Base-by-base conservation (phyloP, 306 rosid genomes). In the Biancaea sappan region DNA sequence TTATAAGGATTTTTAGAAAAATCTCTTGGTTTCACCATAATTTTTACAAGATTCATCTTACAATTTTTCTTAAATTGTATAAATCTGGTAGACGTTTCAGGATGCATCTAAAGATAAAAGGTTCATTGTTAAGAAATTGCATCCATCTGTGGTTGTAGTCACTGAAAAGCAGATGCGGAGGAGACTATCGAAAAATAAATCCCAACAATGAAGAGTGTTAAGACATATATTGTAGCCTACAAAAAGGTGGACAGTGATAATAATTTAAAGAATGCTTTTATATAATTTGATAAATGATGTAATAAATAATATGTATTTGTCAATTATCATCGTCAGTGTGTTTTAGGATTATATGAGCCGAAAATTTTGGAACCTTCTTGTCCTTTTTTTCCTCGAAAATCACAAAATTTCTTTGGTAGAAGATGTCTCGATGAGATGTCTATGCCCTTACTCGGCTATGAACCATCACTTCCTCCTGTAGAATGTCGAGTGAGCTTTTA, bases 181-280 rank as follows among this genome's bases (percentile, higher is more conserved):
- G 78, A 72, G 77, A 87, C 16, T 83, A 78, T 50, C 6, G 0
- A 4, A 12, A 51, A 18, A 26, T 62, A 14, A 72, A 69, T 76
- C 76, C 78, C 3, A 48, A n/a, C 3, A 85, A 78, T 6, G 11
- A 35, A 12, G 32, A 62, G 64, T 88, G 92, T 61, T n/a, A 8
- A 10, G 10, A 62, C 68, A 28, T 9, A 75, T 61, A 1, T 68
- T 53, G 34, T 29, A 19, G 74, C 32, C 10, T 76, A n/a, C 21
- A 2, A 22, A 19, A 38, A 57, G 74, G 80, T 76, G 29, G 1
- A 40, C 16, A 24, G 14, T 26, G 38, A 66, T 40, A 1, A 6
- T 40, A 64, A 32, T 11, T 14, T 43, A 13, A 14, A 24, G 50
- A 34, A 22, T 64, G 11, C 34, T 32, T 59, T 38, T 4, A 59